Conservation (phyloP, 2,329 filamentous ascomycete species). For the Trichophyton verrucosum region DNA sequence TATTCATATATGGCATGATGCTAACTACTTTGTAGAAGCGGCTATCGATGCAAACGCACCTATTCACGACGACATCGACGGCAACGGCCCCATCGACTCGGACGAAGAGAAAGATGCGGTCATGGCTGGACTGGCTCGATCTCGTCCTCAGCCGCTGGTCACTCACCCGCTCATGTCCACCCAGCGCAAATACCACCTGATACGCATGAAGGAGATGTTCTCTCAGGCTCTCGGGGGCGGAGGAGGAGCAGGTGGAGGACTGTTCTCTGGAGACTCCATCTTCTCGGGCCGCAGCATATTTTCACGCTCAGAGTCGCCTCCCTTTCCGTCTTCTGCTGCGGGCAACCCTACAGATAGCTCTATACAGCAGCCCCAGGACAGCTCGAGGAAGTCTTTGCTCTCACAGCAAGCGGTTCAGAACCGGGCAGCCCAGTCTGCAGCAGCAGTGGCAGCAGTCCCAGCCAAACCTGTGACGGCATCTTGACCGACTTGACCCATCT, state of each 20-base stretch:
- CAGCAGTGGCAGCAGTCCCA: not conserved
- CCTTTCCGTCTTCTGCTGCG: slow-evolving; percentile 18
- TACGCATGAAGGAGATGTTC: slow-evolving; percentile 53
- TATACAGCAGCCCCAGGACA: slow-evolving; percentile 4
- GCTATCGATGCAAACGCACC: slow-evolving; percentile 90
- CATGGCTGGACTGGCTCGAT: slow-evolving; percentile 58
- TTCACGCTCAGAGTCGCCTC: slow-evolving; percentile 19
- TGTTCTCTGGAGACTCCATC: slow-evolving; percentile 31
- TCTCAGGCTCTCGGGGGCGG: slow-evolving; percentile 45
- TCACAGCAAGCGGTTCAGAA: slow-evolving; percentile 12
- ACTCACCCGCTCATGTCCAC: slow-evolving; percentile 45
- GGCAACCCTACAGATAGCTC: slow-evolving; percentile 17
- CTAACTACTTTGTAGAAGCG: slow-evolving; percentile 49
- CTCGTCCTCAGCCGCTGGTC: slow-evolving; percentile 65
- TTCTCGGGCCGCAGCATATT: slow-evolving; percentile 25
- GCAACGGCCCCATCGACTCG: slow-evolving; percentile 71
- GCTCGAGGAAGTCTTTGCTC: slow-evolving; percentile 9
- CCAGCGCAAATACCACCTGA: slow-evolving; percentile 46
- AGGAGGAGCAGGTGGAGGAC: slow-evolving; percentile 30
- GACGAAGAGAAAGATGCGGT: slow-evolving; percentile 88
- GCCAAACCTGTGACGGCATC: not conserved
- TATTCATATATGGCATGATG: slow-evolving; percentile 8
- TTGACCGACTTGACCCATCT: not conserved
- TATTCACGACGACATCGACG: slow-evolving; percentile 71
- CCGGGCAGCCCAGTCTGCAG: slow-evolving; percentile 3